Percentiles rank a stretch among this genome's conserved stretches.
Evolutionary conservation across 176 grass and related monocot genomes (phyloP).

Genomic region (Phyllostachys edulis): DNA sequence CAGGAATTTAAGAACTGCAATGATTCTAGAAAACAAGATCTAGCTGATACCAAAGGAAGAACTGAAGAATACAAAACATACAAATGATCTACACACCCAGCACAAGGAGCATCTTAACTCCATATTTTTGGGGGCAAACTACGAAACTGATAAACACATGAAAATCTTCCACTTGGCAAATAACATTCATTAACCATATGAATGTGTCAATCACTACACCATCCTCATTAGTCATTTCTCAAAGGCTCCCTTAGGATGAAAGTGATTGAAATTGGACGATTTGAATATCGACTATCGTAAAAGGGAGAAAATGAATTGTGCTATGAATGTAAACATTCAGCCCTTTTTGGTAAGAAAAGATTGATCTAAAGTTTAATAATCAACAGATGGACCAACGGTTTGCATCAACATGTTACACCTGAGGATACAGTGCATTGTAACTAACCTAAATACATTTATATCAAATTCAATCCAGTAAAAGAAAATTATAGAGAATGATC

Average conservation of each 20-base stretch:
- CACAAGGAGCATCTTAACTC: neutral
- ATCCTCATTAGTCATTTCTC: neutral
- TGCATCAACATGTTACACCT: neutral
- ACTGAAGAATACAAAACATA: neutral
- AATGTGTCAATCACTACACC: neutral
- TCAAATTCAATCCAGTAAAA: neutral
- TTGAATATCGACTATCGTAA: neutral
- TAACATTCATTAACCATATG: neutral
- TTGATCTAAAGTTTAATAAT: neutral
- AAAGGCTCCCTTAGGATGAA: conserved; percentile 4
- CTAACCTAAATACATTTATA: neutral
- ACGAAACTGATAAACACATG: neutral
- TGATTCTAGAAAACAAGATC: neutral
- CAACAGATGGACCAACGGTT: neutral
- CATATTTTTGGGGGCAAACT: neutral
- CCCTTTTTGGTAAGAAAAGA: neutral
- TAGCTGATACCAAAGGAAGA: neutral
- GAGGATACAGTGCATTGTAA: neutral
- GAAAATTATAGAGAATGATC: neutral
- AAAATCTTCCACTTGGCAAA: neutral
- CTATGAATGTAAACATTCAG: neutral
- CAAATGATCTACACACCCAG: neutral
- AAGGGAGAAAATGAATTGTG: neutral
- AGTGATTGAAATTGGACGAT: neutral
- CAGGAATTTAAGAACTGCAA: neutral